Evolutionary conservation across 164 flowering plant species (phyloP).

Genomic region (Buxus sempervirens): DNA sequence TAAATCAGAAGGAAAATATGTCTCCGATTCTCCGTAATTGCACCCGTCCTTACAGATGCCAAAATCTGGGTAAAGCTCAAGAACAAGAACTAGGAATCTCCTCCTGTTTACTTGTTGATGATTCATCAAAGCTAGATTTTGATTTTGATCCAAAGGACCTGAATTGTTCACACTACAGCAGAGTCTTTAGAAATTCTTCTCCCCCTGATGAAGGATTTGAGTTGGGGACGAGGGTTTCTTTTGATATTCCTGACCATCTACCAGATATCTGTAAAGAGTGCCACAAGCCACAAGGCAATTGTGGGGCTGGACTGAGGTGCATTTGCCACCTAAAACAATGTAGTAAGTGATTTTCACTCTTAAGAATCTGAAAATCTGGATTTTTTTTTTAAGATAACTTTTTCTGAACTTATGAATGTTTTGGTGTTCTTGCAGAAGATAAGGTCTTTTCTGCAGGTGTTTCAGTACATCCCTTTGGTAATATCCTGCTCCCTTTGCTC

Average conservation of each 20-base stretch:
- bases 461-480: conserved; percentile 16
- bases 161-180: conserved; percentile 40
- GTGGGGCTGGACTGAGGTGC: conserved; percentile 59
- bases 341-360: conserved; percentile 33
- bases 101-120: conserved; percentile 38
- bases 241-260: conserved; percentile 48
- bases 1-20: conserved; percentile 7
- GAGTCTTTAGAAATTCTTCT: conserved; percentile 23
- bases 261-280: conserved; percentile 57
- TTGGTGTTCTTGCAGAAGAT: conserved; percentile 41
- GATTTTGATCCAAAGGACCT: conserved; percentile 47
- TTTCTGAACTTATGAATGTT: neutral
- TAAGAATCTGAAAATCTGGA: neutral
- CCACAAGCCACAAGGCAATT: conserved; percentile 47
- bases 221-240: conserved; percentile 52
- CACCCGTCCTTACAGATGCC: conserved; percentile 22
- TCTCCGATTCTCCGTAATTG: conserved; percentile 23
- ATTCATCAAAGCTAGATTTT: conserved; percentile 28
- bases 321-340: conserved; percentile 51
- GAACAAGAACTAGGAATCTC: conserved; percentile 8
- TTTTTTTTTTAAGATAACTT: neutral
- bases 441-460: conserved; percentile 32
- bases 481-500: conserved; percentile 20
- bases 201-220: conserved; percentile 21
- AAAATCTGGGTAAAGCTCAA: conserved; percentile 5